Conservation (phyloP, 192 early-diverging fungal species). For the Borealophlyctis nickersoniae region DNA sequence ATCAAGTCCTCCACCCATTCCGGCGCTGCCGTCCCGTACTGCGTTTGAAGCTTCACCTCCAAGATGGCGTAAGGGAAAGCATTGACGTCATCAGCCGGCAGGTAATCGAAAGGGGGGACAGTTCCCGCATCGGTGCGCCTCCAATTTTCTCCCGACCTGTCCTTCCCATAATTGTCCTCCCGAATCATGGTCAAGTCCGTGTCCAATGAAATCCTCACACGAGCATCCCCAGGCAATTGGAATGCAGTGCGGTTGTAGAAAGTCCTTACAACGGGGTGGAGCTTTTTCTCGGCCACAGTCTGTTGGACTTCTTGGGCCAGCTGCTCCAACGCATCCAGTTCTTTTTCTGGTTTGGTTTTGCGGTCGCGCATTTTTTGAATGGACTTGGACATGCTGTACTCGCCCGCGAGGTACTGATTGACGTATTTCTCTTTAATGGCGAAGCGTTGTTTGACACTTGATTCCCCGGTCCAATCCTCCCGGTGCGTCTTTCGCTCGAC, state of each 20-base stretch:
- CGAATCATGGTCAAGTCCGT: conserved; percentile 94
- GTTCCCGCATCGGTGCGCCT: conserved; percentile 80
- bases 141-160: conserved; percentile 84
- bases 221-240: conserved; percentile 92
- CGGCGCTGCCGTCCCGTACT: conserved; percentile 84
- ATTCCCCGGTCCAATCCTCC: conserved; percentile 84
- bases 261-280: conserved; percentile 76
- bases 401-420: conserved; percentile 79
- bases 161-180: conserved; percentile 77
- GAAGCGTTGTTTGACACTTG: conserved; percentile 80
- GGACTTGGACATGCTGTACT: conserved; percentile 67
- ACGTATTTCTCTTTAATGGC: conserved; percentile 91
- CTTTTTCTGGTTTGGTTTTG: conserved; percentile 62
- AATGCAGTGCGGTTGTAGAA: conserved; percentile 98
- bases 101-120: conserved; percentile 74
- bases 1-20: conserved; percentile 92
- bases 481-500: conserved; percentile 97
- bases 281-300: conserved; percentile 60
- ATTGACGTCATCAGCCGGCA: conserved; percentile 73
- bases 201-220: conserved; percentile 91
- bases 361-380: conserved; percentile 75
- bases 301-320: conserved; percentile 72
- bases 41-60: conserved; percentile 96
- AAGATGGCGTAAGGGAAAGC: conserved; percentile 95
- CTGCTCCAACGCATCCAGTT: conserved; percentile 65